A percentile compares a stretch with the other conserved stretches of the same genome.
These are phyloP conservation scores for Zoysia matrella DNA, from an alignment of 202 grass and related monocot genomes.

Conservation along the genomic window DNA sequence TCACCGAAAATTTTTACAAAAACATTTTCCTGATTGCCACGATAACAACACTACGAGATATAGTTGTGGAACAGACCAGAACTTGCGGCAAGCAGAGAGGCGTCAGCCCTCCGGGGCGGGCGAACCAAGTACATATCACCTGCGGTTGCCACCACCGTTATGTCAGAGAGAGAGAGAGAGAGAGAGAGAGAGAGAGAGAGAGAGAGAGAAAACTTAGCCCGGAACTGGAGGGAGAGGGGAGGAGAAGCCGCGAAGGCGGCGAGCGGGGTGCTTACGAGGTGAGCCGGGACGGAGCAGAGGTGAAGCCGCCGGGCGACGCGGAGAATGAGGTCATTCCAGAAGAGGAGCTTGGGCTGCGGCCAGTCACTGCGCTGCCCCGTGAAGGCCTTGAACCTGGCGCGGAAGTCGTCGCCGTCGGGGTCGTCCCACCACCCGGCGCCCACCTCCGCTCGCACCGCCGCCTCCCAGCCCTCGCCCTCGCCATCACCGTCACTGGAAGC, in stretches of 20 bases:
- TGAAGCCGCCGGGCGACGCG: constrained; percentile 58
- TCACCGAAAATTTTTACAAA: neutral
- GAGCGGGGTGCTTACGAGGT: constrained; percentile 44
- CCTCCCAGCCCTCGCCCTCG: constrained; percentile 52
- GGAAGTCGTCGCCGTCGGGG: constrained; percentile 51
- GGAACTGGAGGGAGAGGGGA: neutral
- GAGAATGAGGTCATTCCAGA: constrained; percentile 75
- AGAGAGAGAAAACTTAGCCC: neutral
- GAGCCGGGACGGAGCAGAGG: constrained; percentile 55
- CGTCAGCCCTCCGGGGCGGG: constrained; percentile 54
- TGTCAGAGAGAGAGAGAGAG: constrained; percentile 1
- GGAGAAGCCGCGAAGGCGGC: neutral
- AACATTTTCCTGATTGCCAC: neutral
- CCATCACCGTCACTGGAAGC: neutral
- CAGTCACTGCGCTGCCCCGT: constrained; percentile 87
- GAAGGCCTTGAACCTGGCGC: constrained; percentile 85
- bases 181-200: neutral
- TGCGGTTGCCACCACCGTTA: constrained; percentile 12
- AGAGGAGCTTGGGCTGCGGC: constrained; percentile 71
- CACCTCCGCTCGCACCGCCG: constrained; percentile 62
- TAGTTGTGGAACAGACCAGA: constrained; percentile 50
- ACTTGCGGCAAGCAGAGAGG: constrained; percentile 76
- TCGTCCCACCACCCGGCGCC: constrained; percentile 63
- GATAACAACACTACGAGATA: neutral
- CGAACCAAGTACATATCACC: constrained; percentile 71